Conservation (phyloP, 2,329 filamentous ascomycete genomes). For the Decorospora gaudefroyi region DNA sequence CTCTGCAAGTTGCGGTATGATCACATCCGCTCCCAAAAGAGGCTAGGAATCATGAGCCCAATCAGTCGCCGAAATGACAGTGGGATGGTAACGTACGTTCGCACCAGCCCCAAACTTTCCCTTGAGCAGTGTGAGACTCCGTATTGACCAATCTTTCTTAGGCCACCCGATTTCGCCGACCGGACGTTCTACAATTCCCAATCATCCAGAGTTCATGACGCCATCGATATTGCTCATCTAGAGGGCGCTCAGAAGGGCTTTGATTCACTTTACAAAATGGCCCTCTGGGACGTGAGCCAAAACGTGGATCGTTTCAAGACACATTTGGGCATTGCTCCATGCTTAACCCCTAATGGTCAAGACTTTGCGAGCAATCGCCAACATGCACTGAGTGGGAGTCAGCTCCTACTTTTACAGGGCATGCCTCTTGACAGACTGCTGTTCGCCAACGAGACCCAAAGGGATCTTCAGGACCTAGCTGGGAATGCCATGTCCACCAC, state of each 20-base stretch:
- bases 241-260: conserved; percentile 55
- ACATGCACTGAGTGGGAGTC: conserved; percentile 64
- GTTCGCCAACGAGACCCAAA: conserved; percentile 63
- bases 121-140: too few relatives aligned
- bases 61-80: conserved; percentile 64
- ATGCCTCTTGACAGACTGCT: conserved; percentile 66
- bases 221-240: conserved; percentile 66
- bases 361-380: conserved; percentile 65
- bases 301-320: conserved; percentile 67
- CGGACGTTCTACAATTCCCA: conserved; percentile 56
- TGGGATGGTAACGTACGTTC: conserved; percentile 50
- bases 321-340: conserved; percentile 63
- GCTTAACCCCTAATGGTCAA: conserved; percentile 69
- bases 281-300: conserved; percentile 67
- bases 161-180: conserved; percentile 62
- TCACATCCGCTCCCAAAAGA: conserved; percentile 55
- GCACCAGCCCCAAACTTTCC: neutral
- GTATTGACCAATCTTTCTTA: conserved; percentile 14
- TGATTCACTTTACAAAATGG: conserved; percentile 63
- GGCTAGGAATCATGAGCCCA: conserved; percentile 60
- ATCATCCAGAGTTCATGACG: conserved; percentile 66
- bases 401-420: conserved; percentile 69
- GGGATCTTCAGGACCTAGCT: conserved; percentile 68
- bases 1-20: conserved; percentile 65
- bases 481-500: conserved; percentile 81